Percentiles rank a stretch among this genome's conserved stretches.
phyloP scores from a whole-genome alignment of 352 stramenopile genomes.

The Elongisporangium prolatum region DNA sequence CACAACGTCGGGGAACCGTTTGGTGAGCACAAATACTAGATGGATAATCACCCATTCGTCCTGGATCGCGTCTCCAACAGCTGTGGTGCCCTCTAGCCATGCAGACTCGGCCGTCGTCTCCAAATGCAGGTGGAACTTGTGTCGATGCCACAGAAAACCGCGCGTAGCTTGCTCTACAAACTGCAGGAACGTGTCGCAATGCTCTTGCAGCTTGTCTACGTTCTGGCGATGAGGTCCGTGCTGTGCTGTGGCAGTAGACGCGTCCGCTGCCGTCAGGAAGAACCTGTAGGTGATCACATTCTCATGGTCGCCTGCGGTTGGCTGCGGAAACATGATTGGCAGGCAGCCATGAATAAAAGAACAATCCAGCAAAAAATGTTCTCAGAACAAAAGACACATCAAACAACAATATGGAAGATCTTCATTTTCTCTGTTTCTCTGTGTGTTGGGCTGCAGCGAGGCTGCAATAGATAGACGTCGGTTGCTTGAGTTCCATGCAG shows the following conservation, averaged over 20 bases:
- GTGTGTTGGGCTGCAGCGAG: neutral
- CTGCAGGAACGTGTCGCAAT: slow-evolving; percentile 12
- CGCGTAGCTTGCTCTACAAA: slow-evolving; percentile 29
- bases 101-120: neutral
- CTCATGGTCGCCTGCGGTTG: slow-evolving; percentile 5
- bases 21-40: slow-evolving; percentile 45
- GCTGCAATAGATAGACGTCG: neutral
- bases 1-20: slow-evolving; percentile 22
- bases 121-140: slow-evolving; percentile 38
- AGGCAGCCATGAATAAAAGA: neutral
- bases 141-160: slow-evolving; percentile 51
- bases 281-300: slow-evolving; percentile 29
- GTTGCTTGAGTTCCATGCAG: neutral
- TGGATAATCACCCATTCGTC: slow-evolving; percentile 66
- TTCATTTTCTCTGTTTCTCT: neutral
- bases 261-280: slow-evolving; percentile 16
- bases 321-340: slow-evolving; percentile 2
- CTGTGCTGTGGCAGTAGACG: neutral
- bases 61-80: slow-evolving; percentile 54
- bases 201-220: slow-evolving; percentile 5
- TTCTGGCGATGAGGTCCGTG: slow-evolving; percentile 4
- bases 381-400: too few relatives aligned
- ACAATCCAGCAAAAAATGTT: neutral
- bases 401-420: too few relatives aligned
- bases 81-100: slow-evolving; percentile 27